A percentile compares a stretch with the other conserved stretches of the same genome.
Evolutionary conservation across 768 basidiomycete species (phyloP).

Genomic region (Lactarius akahatsu): DNA sequence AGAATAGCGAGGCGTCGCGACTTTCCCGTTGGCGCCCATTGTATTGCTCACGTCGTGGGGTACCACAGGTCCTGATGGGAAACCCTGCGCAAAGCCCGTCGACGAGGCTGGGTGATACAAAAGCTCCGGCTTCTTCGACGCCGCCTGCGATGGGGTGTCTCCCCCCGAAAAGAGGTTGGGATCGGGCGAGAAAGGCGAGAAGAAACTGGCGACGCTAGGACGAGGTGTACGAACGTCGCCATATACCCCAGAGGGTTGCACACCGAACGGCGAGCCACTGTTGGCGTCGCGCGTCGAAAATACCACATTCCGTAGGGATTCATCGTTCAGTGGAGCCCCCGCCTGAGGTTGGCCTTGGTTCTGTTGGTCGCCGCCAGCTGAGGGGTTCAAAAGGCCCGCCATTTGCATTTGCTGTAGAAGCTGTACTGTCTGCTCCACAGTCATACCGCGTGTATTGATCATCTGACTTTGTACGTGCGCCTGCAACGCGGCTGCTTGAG

Average conservation of each 20-base stretch:
- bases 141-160: slow-evolving; percentile 39
- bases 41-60: slow-evolving; percentile 21
- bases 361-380: slow-evolving; percentile 28
- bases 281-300: slow-evolving; percentile 22
- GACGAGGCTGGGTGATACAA: slow-evolving; percentile 41
- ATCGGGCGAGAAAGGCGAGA: slow-evolving; percentile 82
- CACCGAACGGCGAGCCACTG: slow-evolving; percentile 23
- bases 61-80: slow-evolving; percentile 46
- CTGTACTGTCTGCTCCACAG: slow-evolving; percentile 62
- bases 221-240: slow-evolving; percentile 26
- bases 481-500: slow-evolving; percentile 69
- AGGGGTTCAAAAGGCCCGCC: slow-evolving; percentile 40
- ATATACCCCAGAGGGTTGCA: slow-evolving; percentile 21
- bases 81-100: slow-evolving; percentile 10
- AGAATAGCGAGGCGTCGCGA: slow-evolving; percentile 42
- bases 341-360: slow-evolving; percentile 32
- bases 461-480: slow-evolving; percentile 40
- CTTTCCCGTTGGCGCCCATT: slow-evolving; percentile 45
- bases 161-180: slow-evolving; percentile 48
- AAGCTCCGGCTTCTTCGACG: slow-evolving; percentile 42
- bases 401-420: slow-evolving; percentile 56
- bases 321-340: slow-evolving; percentile 25
- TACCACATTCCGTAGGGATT: slow-evolving; percentile 20
- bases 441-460: slow-evolving; percentile 36
- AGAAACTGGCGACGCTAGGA: slow-evolving; percentile 34